Evolutionary conservation across 306 rosid genomes (phyloP).

Genomic region (Neltuma alba): DNA sequence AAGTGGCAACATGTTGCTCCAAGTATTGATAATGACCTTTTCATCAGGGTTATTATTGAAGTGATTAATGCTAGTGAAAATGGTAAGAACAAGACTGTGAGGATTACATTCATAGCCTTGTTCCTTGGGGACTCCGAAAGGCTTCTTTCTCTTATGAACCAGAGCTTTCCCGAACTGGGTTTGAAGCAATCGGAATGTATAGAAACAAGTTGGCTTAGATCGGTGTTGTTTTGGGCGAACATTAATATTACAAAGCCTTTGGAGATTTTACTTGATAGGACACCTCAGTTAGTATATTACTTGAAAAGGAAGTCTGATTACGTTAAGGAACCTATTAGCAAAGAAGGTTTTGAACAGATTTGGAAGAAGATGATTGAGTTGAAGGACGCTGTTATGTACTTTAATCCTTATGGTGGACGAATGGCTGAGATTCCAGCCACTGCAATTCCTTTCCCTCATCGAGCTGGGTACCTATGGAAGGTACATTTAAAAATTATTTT

Average conservation of each 20-base stretch:
- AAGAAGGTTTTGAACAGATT: too few relatives aligned
- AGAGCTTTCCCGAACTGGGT: neutral
- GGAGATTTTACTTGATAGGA: neutral
- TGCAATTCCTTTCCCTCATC: neutral
- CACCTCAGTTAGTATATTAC: too few relatives aligned
- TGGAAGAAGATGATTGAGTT: too few relatives aligned
- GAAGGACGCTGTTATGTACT: neutral
- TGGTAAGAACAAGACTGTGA: neutral
- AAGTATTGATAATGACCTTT: too few relatives aligned
- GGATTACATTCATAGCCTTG: neutral
- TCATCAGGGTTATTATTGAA: too few relatives aligned
- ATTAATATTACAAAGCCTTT: neutral
- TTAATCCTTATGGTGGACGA: neutral
- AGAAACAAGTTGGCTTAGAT: neutral
- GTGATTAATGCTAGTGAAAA: too few relatives aligned
- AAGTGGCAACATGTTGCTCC: too few relatives aligned
- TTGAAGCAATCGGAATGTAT: neutral
- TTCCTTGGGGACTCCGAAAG: neutral
- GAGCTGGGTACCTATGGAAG: slow-evolving; percentile 3
- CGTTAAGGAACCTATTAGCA: too few relatives aligned
- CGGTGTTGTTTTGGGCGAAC: neutral
- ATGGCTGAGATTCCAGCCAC: neutral
- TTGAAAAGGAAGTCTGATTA: neutral
- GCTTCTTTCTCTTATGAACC: neutral
- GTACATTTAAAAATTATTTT: slow-evolving; percentile 21